These are phyloP conservation scores for Podospora appendiculata DNA, from an alignment of 495 filamentous ascomycete genomes.

Conservation along the genomic window DNA sequence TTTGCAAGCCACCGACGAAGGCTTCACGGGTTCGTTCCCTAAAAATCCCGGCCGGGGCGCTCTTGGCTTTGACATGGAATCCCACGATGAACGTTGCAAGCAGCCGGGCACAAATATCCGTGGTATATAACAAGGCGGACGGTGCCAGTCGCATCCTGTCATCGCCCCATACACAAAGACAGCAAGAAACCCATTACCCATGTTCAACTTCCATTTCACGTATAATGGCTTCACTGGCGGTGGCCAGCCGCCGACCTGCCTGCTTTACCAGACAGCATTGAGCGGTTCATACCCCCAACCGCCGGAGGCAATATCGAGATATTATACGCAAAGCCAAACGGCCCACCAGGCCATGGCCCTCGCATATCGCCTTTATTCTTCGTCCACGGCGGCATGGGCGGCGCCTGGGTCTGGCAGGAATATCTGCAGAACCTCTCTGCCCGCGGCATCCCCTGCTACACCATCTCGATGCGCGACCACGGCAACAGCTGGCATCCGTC, in stretches of 20 bases:
- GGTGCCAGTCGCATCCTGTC: background rate
- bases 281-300: conserved; percentile 24
- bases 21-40: background rate
- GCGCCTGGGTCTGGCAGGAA: conserved; percentile 37
- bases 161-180: background rate
- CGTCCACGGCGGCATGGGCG: conserved; percentile 41
- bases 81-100: background rate
- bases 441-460: conserved; percentile 36
- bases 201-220: conserved; percentile 13
- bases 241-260: conserved; percentile 8
- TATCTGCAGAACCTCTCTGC: conserved; percentile 35
- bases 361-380: conserved; percentile 29
- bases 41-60: background rate
- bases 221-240: conserved; percentile 21
- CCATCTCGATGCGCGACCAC: conserved; percentile 42
- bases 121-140: background rate
- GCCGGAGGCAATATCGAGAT: conserved; percentile 34
- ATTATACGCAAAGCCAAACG: conserved; percentile 20
- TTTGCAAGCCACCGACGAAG: background rate
- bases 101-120: background rate
- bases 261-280: conserved; percentile 22
- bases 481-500: conserved; percentile 39
- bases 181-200: background rate
- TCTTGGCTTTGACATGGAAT: background rate
- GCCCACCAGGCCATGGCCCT: background rate